Base-by-base conservation (phyloP, 768 basidiomycete species). In the Inosperma sp. region DNA sequence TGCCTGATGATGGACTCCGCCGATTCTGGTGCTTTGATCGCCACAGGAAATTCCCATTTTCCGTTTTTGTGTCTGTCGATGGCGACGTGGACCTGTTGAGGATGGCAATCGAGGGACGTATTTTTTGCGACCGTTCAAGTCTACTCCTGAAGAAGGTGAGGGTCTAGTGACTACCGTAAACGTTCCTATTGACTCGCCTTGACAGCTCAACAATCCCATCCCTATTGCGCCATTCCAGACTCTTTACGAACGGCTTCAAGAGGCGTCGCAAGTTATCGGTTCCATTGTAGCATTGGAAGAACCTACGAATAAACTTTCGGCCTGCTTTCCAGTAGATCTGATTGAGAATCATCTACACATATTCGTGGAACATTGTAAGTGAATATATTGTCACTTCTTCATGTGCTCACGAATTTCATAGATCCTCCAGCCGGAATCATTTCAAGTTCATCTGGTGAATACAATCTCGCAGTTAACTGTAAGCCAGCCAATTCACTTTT, bases 181-280 rank as follows among this genome's bases (percentile, higher is more conserved):
- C 17, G 17, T 45, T 41, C 22, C 27, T 45, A 8, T 30, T 31
- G 14, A 44, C 42, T 44, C 19, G 16, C 27, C 27, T 44, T 30
- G 16, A 30, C 27, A 44, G 42, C 43, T 45, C 16, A 31, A 45
- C 19, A 8, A 31, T 19, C 29, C 29, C 43, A 21, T 30, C n/a
- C 43, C n/a, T 29, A 2, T 45, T 31, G 29, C 27, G 17, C 43
- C 42, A 1, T 8, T 19, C n/a, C 7, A 9, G 17, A 29, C 27
- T 44, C 16, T 44, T 44, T 13, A 17, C 4, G 27, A 45, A 45
- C 43, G 43, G 27, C 43, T 45, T 45, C 29, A n/a, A n/a, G n/a
- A n/a, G n/a, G n/a, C 43, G n/a, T 45, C 29, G 4, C 29, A 14
- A 45, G 17, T 30, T 14, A 31, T 14, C 13, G 29, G 22, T 30